A percentile compares a stretch with the other conserved stretches of the same genome.
Evolutionary conservation across 2,329 filamentous ascomycete species (phyloP).

Genomic region (Lasiodiplodia theobromae): DNA sequence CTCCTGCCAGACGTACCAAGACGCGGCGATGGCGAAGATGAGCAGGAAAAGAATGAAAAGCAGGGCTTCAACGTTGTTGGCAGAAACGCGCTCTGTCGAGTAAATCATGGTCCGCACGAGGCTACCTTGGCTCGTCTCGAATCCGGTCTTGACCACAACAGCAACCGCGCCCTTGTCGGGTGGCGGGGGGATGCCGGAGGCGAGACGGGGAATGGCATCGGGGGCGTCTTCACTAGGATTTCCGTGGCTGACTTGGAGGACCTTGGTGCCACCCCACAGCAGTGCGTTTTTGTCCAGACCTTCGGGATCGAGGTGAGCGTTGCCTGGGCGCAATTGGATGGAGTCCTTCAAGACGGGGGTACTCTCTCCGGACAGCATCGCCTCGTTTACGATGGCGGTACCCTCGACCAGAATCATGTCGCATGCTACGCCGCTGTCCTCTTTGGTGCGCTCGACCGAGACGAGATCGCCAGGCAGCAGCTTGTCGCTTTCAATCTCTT

Average conservation of each 20-base stretch:
- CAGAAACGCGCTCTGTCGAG: slow-evolving; percentile 97
- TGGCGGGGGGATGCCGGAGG: slow-evolving; percentile 79
- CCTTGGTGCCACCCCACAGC: slow-evolving; percentile 96
- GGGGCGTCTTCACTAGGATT: slow-evolving; percentile 73
- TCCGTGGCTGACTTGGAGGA: slow-evolving; percentile 91
- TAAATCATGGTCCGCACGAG: slow-evolving; percentile 99
- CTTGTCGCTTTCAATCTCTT: slow-evolving; percentile 86
- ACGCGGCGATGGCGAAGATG: slow-evolving; percentile 94
- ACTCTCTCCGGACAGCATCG: slow-evolving; percentile 98
- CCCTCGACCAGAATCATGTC: slow-evolving; percentile 97
- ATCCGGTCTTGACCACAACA: slow-evolving; percentile 95
- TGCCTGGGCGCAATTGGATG: slow-evolving; percentile 82
- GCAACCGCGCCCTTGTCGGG: slow-evolving; percentile 95
- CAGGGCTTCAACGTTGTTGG: slow-evolving; percentile 95
- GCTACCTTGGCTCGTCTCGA: slow-evolving; percentile 97
- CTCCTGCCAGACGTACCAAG: slow-evolving; percentile 99
- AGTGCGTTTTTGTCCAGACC: slow-evolving; percentile 96
- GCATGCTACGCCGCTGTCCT: slow-evolving; percentile 95
- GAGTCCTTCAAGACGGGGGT: slow-evolving; percentile 97
- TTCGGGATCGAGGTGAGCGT: slow-evolving; percentile 83
- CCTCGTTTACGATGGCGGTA: slow-evolving; percentile 97
- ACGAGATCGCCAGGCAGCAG: slow-evolving; percentile 92
- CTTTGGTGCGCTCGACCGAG: slow-evolving; percentile 91
- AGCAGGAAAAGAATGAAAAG: slow-evolving; percentile 97
- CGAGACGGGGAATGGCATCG: slow-evolving; percentile 67